Conservation (phyloP, 2,329 filamentous ascomycete species). For the Paecilomyces variotii region DNA sequence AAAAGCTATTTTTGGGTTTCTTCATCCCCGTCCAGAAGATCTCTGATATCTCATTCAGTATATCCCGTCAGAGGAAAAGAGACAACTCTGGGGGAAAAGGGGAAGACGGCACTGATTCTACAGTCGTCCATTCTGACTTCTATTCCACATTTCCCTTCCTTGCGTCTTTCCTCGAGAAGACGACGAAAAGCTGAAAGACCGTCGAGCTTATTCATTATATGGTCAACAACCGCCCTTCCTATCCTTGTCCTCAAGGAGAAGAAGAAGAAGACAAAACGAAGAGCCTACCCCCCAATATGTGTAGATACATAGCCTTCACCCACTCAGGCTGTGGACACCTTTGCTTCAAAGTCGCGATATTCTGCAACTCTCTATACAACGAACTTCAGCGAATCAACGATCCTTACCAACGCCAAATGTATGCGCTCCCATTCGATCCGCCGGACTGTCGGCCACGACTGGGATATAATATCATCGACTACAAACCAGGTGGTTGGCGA, state of each 20-base stretch:
- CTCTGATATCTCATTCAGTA: constrained; percentile 1
- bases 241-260: background rate
- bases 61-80: constrained; percentile 1
- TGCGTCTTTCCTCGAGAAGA: background rate
- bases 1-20: background rate
- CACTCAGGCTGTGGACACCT: constrained; percentile 19
- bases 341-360: constrained; percentile 11
- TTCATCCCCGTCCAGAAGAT: background rate
- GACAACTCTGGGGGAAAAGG: background rate
- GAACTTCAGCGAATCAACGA: constrained; percentile 25
- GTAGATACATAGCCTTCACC: constrained; percentile 15
- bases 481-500: background rate
- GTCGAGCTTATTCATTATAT: background rate
- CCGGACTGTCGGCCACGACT: constrained; percentile 5
- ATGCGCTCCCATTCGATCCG: constrained; percentile 8
- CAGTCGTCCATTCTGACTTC: background rate
- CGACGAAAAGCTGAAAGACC: background rate
- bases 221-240: background rate
- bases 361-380: constrained; percentile 15
- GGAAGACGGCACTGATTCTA: background rate
- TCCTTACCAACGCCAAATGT: constrained; percentile 9
- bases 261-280: background rate
- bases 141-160: background rate
- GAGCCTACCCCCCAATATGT: constrained; percentile 16
- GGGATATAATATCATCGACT: constrained; percentile 1